Evolutionary conservation across 176 grass and related monocot genomes (phyloP).

Genomic region (Musa beccarii): DNA sequence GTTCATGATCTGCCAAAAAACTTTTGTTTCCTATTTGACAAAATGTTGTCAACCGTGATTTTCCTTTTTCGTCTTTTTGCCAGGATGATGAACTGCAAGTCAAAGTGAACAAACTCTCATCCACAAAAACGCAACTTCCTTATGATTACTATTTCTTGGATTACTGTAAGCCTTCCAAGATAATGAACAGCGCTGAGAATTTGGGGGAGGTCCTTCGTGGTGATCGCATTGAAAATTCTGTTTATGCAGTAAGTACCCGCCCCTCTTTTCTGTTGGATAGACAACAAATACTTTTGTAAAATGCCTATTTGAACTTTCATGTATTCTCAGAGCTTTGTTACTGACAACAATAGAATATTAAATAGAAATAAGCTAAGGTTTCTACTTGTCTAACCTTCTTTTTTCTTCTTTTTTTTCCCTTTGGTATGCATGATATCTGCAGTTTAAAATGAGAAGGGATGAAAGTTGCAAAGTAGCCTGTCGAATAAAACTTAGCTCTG

Average conservation of each 20-base stretch:
- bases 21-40: not conserved
- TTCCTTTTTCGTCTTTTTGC: constrained; percentile 1
- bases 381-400: not conserved
- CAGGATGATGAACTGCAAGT: constrained; percentile 74
- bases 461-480: constrained; percentile 66
- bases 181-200: constrained; percentile 75
- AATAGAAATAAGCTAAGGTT: not conserved
- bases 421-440: constrained; percentile 9
- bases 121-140: constrained; percentile 77
- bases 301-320: not conserved
- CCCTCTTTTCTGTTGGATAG: not conserved
- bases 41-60: not conserved
- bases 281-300: not conserved
- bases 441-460: constrained; percentile 74
- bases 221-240: constrained; percentile 76
- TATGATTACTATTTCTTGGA: constrained; percentile 87
- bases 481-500: constrained; percentile 37
- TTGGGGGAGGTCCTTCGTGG: constrained; percentile 81
- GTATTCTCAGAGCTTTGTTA: not conserved
- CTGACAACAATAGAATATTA: not conserved
- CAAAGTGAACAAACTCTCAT: constrained; percentile 79
- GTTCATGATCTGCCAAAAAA: too few species aligned
- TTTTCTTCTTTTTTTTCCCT: not conserved
- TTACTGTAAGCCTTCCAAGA: constrained; percentile 56
- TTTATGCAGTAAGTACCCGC: constrained; percentile 43